A percentile compares a stretch with the other conserved stretches of the same genome.
phyloP scores from a whole-genome alignment of 2,329 filamentous ascomycete species.

The Fusarium tupiense region DNA sequence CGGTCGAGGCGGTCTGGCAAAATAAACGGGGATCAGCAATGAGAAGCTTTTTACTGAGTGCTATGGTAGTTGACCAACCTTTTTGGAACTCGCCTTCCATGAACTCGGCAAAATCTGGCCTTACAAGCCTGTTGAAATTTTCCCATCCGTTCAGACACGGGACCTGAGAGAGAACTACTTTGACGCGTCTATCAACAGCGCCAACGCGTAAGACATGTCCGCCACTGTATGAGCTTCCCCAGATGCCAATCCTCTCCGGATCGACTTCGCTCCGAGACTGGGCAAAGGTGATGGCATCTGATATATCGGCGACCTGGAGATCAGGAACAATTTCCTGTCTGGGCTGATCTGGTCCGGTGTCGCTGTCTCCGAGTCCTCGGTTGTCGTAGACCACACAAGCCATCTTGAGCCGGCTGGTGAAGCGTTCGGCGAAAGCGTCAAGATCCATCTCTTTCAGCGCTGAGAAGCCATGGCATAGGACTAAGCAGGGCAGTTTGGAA shows the following conservation, averaged over 20 bases:
- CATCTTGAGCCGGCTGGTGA: not conserved
- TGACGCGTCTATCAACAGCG: not conserved
- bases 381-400: not conserved
- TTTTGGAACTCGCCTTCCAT: not conserved
- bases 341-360: not conserved
- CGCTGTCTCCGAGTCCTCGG: not conserved
- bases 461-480: not conserved
- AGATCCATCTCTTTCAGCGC: not conserved
- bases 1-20: not conserved
- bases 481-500: not conserved
- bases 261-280: not conserved
- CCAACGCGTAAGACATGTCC: not conserved
- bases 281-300: not conserved
- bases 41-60: rapidly evolving
- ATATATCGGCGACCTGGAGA: not conserved
- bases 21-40: not conserved
- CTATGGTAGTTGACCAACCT: not conserved
- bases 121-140: not conserved
- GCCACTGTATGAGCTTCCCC: not conserved
- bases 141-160: not conserved
- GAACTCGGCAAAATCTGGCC: not conserved
- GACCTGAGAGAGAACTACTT: not conserved
- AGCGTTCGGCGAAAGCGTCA: not conserved
- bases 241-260: not conserved
- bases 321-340: not conserved